Base-by-base conservation (phyloP, 176 grass and related monocot species). In the Secale cereale region DNA sequence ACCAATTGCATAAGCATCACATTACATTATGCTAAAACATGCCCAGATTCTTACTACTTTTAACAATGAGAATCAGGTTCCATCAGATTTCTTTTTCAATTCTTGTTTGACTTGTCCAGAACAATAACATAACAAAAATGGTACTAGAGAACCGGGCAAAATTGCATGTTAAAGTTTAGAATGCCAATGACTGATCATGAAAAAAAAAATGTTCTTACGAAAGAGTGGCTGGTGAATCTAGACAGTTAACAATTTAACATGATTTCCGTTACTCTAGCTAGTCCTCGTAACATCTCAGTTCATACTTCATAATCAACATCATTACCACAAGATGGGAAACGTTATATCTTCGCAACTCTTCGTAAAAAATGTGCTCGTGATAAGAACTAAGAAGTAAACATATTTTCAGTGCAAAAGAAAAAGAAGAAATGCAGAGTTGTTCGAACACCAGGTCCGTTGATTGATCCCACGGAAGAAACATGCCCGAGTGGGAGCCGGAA, bases 291-390 rank as follows among this genome's bases (percentile, higher is more conserved):
- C 25, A 30, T 30, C 54, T 26, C 60, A 69, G 65, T 56, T 70
- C 43, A 11, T 56, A 75, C 64, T 52, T 68, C 56, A 1, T 59
- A 74, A 43, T 25, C 43, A 89, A 85, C 60, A 69, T 46, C 50
- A 79, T 20, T 59, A 29, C 10, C n/a, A 63, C 35, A 20, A 56
- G 65, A 65, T 15, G 32, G 63, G n/a, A 19, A 67, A 20, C 31
- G 80, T 57, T 9, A 6, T 65, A 65, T 14, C 25, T 32, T 65
- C 3, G 17, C 3, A 28, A 64, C 26, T 64, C 61, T 29, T 64
- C 11, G 2, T 28, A 2, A 27, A 57, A 62, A 64, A 68, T 33
- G 17, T 36, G 2, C 36, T 22, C 31, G 17, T 33, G 52, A 22
- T 43, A 46, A 46, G 20, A 13, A 39, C 19, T 13, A 70, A 67